These are phyloP conservation scores for Zygosaccharomyces siamensis DNA, from an alignment of 805 yeast species.

Conservation along the genomic window DNA sequence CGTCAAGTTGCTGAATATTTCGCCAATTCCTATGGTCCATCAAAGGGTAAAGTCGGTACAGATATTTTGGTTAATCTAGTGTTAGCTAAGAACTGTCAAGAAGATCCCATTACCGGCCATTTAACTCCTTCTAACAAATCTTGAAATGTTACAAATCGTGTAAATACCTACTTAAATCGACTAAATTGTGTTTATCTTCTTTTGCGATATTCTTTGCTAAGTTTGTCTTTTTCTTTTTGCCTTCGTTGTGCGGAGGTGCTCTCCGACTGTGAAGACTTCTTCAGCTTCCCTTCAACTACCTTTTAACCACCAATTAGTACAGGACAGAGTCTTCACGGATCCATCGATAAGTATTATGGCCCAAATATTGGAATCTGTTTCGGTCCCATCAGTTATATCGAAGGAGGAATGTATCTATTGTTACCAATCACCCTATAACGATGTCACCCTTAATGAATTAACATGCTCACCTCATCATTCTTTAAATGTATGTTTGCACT, in stretches of 20 bases:
- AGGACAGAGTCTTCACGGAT: not conserved
- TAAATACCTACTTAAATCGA: not conserved
- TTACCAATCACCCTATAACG: slow-evolving; percentile 60
- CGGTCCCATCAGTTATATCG: slow-evolving; percentile 44
- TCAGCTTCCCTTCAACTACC: not conserved
- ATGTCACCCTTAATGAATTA: slow-evolving; percentile 15
- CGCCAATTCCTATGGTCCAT: slow-evolving; percentile 18
- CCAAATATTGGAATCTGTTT: slow-evolving; percentile 9
- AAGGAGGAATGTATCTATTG: slow-evolving; percentile 91
- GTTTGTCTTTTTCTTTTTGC: not conserved
- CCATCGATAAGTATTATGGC: not conserved
- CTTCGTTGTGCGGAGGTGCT: not conserved
- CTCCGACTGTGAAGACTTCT: not conserved
- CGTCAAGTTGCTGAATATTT: slow-evolving; percentile 66
- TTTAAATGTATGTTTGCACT: slow-evolving; percentile 67
- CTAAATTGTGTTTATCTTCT: not conserved
- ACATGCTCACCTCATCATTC: slow-evolving; percentile 20
- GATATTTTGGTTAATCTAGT: slow-evolving; percentile 21
- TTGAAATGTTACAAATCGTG: not conserved
- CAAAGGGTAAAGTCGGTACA: slow-evolving; percentile 27
- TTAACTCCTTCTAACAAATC: not conserved
- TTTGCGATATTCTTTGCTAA: not conserved
- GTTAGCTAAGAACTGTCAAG: slow-evolving; percentile 19
- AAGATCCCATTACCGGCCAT: not conserved
- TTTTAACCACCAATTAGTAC: not conserved